Evolutionary conservation across 129 eudicot genomes (phyloP).

Genomic region (Solidago caesia): DNA sequence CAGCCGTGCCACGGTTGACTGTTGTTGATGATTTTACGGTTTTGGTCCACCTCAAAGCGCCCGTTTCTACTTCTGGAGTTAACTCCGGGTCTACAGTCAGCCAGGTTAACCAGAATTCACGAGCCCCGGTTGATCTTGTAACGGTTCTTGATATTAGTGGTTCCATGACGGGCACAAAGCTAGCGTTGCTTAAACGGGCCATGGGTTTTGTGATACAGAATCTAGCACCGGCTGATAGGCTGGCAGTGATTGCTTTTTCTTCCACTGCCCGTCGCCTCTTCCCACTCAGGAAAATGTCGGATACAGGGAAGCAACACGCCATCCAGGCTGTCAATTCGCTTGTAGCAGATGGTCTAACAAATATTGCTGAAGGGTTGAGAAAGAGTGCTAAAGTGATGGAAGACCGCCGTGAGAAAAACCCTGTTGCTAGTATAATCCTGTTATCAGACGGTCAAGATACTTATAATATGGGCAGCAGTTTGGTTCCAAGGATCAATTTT

Average conservation of each 20-base stretch:
- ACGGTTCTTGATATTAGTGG: slow-evolving; percentile 90
- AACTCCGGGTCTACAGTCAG: too few relatives aligned
- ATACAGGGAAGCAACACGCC: slow-evolving; percentile 57
- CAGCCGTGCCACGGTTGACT: slow-evolving; percentile 40
- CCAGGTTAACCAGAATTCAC: slow-evolving; percentile 36
- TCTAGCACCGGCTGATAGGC: slow-evolving; percentile 70
- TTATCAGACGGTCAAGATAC: slow-evolving; percentile 89
- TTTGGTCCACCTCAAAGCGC: slow-evolving; percentile 66
- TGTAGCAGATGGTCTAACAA: slow-evolving; percentile 71
- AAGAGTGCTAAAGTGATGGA: slow-evolving; percentile 73
- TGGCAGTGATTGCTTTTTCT: slow-evolving; percentile 74
- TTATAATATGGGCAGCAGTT: slow-evolving; percentile 32
- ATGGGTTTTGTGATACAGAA: slow-evolving; percentile 85
- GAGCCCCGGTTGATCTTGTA: slow-evolving; percentile 81
- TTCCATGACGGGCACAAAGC: slow-evolving; percentile 86
- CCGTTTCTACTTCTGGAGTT: slow-evolving; percentile 29
- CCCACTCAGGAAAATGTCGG: slow-evolving; percentile 73
- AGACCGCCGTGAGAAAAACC: slow-evolving; percentile 74
- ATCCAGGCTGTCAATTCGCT: slow-evolving; percentile 68
- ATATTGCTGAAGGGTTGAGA: slow-evolving; percentile 77
- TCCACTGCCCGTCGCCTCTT: slow-evolving; percentile 73
- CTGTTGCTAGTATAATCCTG: slow-evolving; percentile 75
- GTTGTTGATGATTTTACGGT: slow-evolving; percentile 46
- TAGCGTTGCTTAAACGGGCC: slow-evolving; percentile 76
- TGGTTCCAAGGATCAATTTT: too few relatives aligned